Conservation (phyloP, 106 monocot species). For the Alisma plantagoaquatica region DNA sequence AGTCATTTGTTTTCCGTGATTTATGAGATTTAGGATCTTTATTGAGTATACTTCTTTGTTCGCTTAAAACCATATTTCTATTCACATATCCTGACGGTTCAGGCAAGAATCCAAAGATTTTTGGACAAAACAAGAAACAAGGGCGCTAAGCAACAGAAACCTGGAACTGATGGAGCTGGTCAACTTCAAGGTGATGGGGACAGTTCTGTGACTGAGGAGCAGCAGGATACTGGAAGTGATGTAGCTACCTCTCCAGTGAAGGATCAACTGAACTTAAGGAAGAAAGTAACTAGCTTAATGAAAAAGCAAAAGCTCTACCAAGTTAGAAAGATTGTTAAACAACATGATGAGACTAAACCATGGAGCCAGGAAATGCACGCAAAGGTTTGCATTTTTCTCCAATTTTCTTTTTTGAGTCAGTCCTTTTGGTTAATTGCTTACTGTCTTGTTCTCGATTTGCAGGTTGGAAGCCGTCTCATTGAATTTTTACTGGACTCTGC, state of each 20-base stretch:
- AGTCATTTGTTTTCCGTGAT: too few species aligned
- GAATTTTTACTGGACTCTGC: conserved; percentile 81
- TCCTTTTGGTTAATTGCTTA: neutral
- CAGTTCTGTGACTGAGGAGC: too few species aligned
- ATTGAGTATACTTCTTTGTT: neutral
- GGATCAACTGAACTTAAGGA: conserved; percentile 60
- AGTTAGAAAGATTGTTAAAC: conserved; percentile 70
- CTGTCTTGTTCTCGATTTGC: neutral
- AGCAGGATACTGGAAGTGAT: neutral
- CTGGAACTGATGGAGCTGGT: too few species aligned
- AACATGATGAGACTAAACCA: conserved; percentile 50
- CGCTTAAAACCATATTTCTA: too few species aligned
- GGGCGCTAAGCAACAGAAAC: conserved; percentile 18
- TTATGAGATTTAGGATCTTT: neutral
- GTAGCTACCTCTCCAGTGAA: conserved; percentile 7
- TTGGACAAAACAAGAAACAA: conserved; percentile 78
- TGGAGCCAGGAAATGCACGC: conserved; percentile 83
- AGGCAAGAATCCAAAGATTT: conserved; percentile 77
- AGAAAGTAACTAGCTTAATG: conserved; percentile 70
- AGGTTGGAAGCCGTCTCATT: conserved; percentile 96
- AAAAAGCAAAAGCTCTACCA: conserved; percentile 68
- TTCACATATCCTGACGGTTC: neutral
- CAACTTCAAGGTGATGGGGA: too few species aligned
- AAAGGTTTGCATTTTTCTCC: conserved; percentile 35
- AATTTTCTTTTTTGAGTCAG: neutral